Base-by-base conservation (phyloP, 1,139 yeast species). In the Sugiyamaella grinbergsii region DNA sequence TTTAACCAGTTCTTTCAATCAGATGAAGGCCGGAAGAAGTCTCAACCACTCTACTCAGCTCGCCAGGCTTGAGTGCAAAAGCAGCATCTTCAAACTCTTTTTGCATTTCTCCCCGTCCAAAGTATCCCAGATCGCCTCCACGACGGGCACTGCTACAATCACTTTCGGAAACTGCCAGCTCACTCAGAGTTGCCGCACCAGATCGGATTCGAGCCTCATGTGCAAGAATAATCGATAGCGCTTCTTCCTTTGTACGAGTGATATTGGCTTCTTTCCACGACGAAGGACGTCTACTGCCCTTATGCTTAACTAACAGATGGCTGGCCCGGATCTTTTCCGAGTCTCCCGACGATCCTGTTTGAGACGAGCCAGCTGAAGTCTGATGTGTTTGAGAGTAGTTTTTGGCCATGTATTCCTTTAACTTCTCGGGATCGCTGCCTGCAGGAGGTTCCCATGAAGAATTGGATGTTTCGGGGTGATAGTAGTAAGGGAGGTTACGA, bases 371-470 rank as follows among this genome's bases (percentile, higher is more conserved):
- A 3, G 22, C 26, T 11, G 38, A n/a, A 5, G 45, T 16, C 16
- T 8, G 15, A 16, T 34, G 40, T 22, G 57, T 49, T 29, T 54
- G 55, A 13, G 65, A 56, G 53, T 62, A 60, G 58, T 70, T 63
- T 51, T 66, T 56, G 50, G 69, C 70, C 58, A 85, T 69, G 69
- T 87, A 88, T 13, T 71, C 72, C 46, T 79, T 75, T 53, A 93
- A 74, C 58, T 76, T 74, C 1, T 70, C 81, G 16, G 78, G 68
- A 62, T 93, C 88, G 2, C 95, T 82, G 6, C 93, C 96, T 50
- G 75, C 80, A 5, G 98, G 98, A 2, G 96, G 85, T 54, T 85
- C 94, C 98, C 98, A 93, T 33, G 83, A 77, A 0, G 96, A 85
- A 62, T 84, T 84, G 47, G 81, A 77, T 2, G 91, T 81, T 37